Evolutionary conservation across 495 filamentous ascomycete species (phyloP).

Genomic region (Parachaetomium inaequale): DNA sequence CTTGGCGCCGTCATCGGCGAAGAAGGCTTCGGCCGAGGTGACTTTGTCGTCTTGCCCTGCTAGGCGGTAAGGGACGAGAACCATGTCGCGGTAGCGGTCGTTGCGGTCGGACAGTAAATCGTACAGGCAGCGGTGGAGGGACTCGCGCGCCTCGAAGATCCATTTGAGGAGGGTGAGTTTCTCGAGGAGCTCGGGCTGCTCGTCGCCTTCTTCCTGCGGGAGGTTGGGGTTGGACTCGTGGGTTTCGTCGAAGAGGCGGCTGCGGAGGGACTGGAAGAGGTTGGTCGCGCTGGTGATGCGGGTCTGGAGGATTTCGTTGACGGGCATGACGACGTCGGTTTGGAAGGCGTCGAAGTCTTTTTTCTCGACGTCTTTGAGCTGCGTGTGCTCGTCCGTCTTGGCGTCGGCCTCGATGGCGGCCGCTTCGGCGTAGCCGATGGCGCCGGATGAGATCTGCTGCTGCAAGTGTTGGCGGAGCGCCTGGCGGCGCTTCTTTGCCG

Average conservation of each 20-base stretch:
- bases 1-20: conserved; percentile 68
- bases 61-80: conserved; percentile 78
- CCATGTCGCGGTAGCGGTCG: conserved; percentile 75
- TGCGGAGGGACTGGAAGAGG: conserved; percentile 67
- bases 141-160: conserved; percentile 92
- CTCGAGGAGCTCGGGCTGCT: conserved; percentile 89
- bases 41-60: conserved; percentile 61
- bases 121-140: conserved; percentile 76
- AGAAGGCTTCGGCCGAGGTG: conserved; percentile 72
- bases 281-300: conserved; percentile 60
- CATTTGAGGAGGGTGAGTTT: conserved; percentile 93
- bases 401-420: conserved; percentile 67
- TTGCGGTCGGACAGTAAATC: conserved; percentile 80
- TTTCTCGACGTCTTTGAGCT: conserved; percentile 61
- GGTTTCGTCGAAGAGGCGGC: conserved; percentile 68
- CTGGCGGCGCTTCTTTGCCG: conserved; percentile 41
- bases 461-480: conserved; percentile 60
- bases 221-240: conserved; percentile 70
- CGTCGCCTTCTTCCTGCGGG: conserved; percentile 90
- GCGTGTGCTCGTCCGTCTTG: conserved; percentile 58
- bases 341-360: conserved; percentile 75
- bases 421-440: conserved; percentile 74
- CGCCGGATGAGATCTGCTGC: conserved; percentile 66
- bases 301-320: conserved; percentile 67
- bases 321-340: conserved; percentile 66